Conservation (phyloP, 768 basidiomycete genomes). For the Mycena olivaceomarginata region DNA sequence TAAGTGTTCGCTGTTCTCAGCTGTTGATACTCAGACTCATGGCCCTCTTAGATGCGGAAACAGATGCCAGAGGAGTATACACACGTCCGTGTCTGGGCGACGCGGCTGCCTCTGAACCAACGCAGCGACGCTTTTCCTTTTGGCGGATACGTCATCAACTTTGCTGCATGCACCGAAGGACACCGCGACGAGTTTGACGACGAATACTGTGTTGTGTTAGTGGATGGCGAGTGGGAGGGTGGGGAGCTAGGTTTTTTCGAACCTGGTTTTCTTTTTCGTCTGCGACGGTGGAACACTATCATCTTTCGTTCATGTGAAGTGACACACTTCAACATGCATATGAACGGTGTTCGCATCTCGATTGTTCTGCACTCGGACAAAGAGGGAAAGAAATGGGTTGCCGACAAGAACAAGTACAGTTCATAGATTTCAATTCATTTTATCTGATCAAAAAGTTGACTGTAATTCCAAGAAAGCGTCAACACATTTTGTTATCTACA, state of each 20-base stretch:
- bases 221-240: neutral
- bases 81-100: neutral
- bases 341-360: neutral
- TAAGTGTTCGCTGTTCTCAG: neutral
- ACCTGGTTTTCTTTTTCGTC: neutral
- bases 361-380: conserved; percentile 3
- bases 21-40: no score
- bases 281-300: neutral
- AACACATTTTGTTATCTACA: no score
- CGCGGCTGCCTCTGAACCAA: neutral
- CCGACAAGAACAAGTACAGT: no score
- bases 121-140: conserved; percentile 2
- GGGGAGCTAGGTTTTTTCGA: conserved; percentile 1
- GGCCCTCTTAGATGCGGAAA: conserved; percentile 3
- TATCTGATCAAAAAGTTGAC: no score
- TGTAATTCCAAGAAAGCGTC: no score
- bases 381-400: neutral
- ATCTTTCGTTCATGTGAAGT: neutral
- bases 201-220: neutral
- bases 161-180: neutral
- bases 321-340: conserved; percentile 1
- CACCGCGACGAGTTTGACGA: conserved; percentile 2
- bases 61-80: neutral
- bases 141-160: neutral
- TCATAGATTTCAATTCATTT: no score